Evolutionary conservation across 2,329 filamentous ascomycete genomes (phyloP).

Genomic region (Pestalotiopsis sp.): DNA sequence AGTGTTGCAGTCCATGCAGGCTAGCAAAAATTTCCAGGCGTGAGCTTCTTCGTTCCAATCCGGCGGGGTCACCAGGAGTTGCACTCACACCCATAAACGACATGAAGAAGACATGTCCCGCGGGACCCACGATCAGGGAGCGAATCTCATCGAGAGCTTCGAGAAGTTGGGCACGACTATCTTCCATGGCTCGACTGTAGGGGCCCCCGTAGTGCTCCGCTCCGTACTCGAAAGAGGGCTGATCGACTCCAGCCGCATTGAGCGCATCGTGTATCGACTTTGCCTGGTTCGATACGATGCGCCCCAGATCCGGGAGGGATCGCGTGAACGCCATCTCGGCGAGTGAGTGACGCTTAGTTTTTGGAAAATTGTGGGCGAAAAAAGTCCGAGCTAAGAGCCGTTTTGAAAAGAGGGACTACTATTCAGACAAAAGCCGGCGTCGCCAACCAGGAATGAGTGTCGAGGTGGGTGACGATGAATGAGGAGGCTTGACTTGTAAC

Average conservation of each 20-base stretch:
- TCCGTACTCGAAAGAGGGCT: constrained; percentile 13
- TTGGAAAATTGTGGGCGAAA: no score
- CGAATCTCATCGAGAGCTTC: constrained; percentile 16
- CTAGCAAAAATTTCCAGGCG: background rate
- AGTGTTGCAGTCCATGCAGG: constrained; percentile 16
- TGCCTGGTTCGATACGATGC: constrained; percentile 12
- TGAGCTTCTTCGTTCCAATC: background rate
- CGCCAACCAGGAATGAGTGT: no score
- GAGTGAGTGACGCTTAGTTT: no score
- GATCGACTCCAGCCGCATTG: constrained; percentile 9
- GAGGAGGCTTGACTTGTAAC: background rate
- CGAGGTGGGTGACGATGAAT: background rate
- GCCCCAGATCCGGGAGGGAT: constrained; percentile 15
- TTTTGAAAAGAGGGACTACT: no score
- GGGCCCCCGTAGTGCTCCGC: constrained; percentile 9
- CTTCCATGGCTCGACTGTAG: constrained; percentile 8
- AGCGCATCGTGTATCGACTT: constrained; percentile 13
- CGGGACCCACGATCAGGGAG: constrained; percentile 16
- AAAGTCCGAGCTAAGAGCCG: no score
- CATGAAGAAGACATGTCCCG: constrained; percentile 17
- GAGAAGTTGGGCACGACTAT: constrained; percentile 15
- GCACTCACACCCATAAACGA: constrained; percentile 19
- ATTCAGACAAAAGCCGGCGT: no score
- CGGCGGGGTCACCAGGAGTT: background rate
- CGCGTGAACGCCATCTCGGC: constrained; percentile 11